A percentile compares a stretch with the other conserved stretches of the same genome.
These are phyloP conservation scores for Polytrichum formosum DNA, from an alignment of 225 moss, liverwort and hornwort species.

Conservation along the genomic window DNA sequence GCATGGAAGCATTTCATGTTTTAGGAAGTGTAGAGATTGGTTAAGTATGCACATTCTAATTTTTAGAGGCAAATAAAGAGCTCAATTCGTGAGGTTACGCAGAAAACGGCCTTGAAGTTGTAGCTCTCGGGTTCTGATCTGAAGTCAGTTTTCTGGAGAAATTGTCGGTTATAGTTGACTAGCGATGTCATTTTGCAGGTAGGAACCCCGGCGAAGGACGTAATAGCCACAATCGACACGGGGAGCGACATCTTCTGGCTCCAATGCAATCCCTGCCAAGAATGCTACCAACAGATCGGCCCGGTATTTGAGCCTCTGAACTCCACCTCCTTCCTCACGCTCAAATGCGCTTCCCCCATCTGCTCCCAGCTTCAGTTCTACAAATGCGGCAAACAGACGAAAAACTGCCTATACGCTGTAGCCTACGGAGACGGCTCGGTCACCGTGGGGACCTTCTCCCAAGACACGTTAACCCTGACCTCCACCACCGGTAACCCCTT, in stretches of 20 bases:
- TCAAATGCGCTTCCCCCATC: constrained; percentile 39
- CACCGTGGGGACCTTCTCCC: constrained; percentile 60
- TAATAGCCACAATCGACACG: constrained; percentile 70
- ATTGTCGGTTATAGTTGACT: no score
- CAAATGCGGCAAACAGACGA: constrained; percentile 39
- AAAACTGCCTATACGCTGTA: constrained; percentile 51
- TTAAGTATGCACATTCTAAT: no score
- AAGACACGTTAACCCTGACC: constrained; percentile 64
- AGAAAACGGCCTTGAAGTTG: no score
- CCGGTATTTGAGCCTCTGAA: constrained; percentile 56
- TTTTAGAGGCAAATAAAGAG: no score
- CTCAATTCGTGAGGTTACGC: no score
- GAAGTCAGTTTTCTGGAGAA: no score
- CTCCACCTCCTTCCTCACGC: constrained; percentile 47
- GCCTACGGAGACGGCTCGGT: constrained; percentile 69
- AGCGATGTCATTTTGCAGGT: constrained; percentile 14
- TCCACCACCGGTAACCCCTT: constrained; percentile 28
- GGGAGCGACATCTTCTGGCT: constrained; percentile 78
- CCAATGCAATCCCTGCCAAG: constrained; percentile 65
- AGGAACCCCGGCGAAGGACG: constrained; percentile 44
- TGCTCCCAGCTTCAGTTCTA: constrained; percentile 38
- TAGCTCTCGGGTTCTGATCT: no score
- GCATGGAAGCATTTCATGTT: no score
- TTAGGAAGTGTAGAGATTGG: no score
- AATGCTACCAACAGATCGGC: constrained; percentile 67